phyloP scores from a whole-genome alignment of 2,329 filamentous ascomycete species.

The Fonsecaea pugnacius region DNA sequence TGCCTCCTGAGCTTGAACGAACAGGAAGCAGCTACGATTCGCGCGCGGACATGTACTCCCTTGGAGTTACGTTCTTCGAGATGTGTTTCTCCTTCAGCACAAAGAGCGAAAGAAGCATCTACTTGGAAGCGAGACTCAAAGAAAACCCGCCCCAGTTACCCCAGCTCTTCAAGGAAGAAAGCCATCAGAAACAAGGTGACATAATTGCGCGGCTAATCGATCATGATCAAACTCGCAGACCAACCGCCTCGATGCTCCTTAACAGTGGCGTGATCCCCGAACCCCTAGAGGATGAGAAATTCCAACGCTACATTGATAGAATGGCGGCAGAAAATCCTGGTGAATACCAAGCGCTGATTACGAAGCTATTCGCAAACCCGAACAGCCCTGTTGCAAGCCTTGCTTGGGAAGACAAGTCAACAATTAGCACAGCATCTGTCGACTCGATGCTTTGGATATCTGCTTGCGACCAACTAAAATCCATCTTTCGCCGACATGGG shows the following conservation, averaged over 20 bases:
- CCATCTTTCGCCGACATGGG: constrained; percentile 86
- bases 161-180: constrained; percentile 63
- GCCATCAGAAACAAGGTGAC: constrained; percentile 64
- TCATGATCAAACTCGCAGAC: constrained; percentile 80
- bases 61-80: constrained; percentile 97
- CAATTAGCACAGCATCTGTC: constrained; percentile 38
- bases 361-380: constrained; percentile 29
- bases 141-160: constrained; percentile 69
- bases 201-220: constrained; percentile 80
- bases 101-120: constrained; percentile 60
- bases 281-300: constrained; percentile 90
- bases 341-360: constrained; percentile 53
- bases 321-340: constrained; percentile 81
- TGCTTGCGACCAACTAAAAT: constrained; percentile 73
- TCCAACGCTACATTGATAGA: constrained; percentile 78
- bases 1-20: constrained; percentile 81
- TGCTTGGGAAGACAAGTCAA: constrained; percentile 33
- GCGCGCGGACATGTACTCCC: constrained; percentile 98
- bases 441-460: constrained; percentile 73
- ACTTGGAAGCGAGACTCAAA: constrained; percentile 60
- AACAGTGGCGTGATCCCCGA: constrained; percentile 85
- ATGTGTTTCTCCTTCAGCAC: constrained; percentile 76
- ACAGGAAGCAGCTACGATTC: constrained; percentile 72
- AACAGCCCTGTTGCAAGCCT: constrained; percentile 32
- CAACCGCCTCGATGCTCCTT: constrained; percentile 79